Conservation (phyloP, 305 asterid genomes). For the Ruellia speciosa region DNA sequence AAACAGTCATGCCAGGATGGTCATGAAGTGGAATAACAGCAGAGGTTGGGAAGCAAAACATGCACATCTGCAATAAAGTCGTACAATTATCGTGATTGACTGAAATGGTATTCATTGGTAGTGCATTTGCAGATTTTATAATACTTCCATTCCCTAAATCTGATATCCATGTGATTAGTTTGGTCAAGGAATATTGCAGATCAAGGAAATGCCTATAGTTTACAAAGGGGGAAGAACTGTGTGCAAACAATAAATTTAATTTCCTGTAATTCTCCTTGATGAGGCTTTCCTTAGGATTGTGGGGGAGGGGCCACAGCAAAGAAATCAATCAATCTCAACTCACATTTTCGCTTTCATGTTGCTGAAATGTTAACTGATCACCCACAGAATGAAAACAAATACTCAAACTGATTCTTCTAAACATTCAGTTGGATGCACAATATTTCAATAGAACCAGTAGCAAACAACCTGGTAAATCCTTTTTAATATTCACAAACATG, state of each 20-base stretch:
- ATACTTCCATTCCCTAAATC: not conserved
- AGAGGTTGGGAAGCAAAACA: constrained; percentile 89
- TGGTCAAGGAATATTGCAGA: not conserved
- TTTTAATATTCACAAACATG: not conserved
- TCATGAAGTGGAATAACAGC: constrained; percentile 93
- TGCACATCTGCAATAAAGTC: constrained; percentile 77
- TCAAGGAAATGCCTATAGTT: not conserved
- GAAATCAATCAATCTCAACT: not conserved
- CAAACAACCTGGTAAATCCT: not conserved
- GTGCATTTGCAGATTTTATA: not conserved
- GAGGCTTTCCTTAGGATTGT: not conserved
- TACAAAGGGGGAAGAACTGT: not conserved
- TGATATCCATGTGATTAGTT: not conserved
- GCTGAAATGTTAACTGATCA: not conserved
- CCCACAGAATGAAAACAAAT: not conserved
- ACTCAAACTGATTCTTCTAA: not conserved
- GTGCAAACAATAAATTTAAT: not conserved
- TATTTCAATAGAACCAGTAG: not conserved
- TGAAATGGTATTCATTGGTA: not conserved
- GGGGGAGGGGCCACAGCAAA: not conserved
- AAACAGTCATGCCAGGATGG: constrained; percentile 93
- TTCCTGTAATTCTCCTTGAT: not conserved
- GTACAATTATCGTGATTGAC: constrained; percentile 6
- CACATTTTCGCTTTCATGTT: not conserved
- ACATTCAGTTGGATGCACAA: not conserved